These are phyloP conservation scores for Myochromella boudieri DNA, from an alignment of 768 basidiomycete genomes.

Conservation along the genomic window DNA sequence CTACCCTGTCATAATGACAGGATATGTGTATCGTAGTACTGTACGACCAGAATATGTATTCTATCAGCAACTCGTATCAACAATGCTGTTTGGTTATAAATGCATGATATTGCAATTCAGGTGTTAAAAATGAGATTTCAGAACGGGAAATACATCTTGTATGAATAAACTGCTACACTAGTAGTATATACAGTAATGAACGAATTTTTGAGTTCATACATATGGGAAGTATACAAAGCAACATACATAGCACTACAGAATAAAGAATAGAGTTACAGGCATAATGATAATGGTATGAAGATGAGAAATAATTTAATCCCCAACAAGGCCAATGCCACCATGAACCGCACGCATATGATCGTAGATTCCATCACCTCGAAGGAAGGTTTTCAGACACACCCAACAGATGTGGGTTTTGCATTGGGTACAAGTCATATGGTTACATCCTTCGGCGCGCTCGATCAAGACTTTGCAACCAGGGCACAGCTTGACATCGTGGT, in stretches of 20 bases:
- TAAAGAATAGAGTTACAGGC: neutral
- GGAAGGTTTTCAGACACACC: conserved; percentile 75
- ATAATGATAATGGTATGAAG: neutral
- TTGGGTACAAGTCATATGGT: conserved; percentile 77
- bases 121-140: too few species aligned
- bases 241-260: neutral
- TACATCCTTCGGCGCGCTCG: conserved; percentile 74
- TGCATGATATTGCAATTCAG: too few species aligned
- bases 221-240: neutral
- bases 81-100: too few species aligned
- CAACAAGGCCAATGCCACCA: conserved; percentile 56
- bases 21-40: too few species aligned
- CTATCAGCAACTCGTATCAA: too few species aligned
- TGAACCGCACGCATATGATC: conserved; percentile 71
- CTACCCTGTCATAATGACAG: too few species aligned
- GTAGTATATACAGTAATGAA: neutral
- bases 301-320: neutral
- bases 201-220: too few species aligned
- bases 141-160: neutral
- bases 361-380: conserved; percentile 69
- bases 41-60: too few species aligned
- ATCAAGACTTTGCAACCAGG: conserved; percentile 71
- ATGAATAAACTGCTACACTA: neutral
- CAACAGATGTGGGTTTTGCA: conserved; percentile 82
- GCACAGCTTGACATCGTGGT: conserved; percentile 71